Percentiles rank a stretch among this genome's conserved stretches.
Conservation (phyloP, 2,329 filamentous ascomycete genomes). For the Cytospora chrysosperma region DNA sequence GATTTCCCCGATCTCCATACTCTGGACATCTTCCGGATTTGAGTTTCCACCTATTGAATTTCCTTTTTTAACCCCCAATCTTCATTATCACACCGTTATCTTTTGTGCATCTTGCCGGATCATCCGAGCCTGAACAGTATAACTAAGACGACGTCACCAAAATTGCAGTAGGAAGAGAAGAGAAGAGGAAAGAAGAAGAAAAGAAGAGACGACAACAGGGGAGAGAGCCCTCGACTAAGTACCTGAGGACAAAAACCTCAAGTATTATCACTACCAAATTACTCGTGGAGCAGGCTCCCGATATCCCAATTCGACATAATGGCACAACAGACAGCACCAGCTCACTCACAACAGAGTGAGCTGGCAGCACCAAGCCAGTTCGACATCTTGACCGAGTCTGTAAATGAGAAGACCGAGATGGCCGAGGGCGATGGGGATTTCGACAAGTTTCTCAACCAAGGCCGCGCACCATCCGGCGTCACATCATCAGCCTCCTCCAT, state of each 20-base stretch:
- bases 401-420: constrained; percentile 17
- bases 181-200: not conserved
- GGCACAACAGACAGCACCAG: constrained; percentile 13
- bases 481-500: constrained; percentile 21
- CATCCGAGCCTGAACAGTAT: not conserved
- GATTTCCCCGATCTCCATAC: not conserved
- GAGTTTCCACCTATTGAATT: not conserved
- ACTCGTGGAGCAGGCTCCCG: constrained; percentile 21
- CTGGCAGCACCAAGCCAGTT: constrained; percentile 18
- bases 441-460: constrained; percentile 19
- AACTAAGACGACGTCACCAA: constrained; percentile 7
- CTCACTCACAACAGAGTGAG: constrained; percentile 14
- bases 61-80: not conserved
- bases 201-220: too few species aligned
- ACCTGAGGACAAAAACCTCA: not conserved
- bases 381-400: constrained; percentile 16
- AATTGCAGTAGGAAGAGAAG: not conserved
- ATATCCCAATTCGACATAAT: not conserved
- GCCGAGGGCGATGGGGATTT: constrained; percentile 4
- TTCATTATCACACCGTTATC: not conserved
- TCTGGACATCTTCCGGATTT: not conserved
- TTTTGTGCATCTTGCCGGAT: not conserved
- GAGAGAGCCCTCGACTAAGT: not conserved
- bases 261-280: not conserved
- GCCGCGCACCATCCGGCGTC: not conserved